Conservation (phyloP, 2,329 filamentous ascomycete species). For the Diaporthe australafricana region DNA sequence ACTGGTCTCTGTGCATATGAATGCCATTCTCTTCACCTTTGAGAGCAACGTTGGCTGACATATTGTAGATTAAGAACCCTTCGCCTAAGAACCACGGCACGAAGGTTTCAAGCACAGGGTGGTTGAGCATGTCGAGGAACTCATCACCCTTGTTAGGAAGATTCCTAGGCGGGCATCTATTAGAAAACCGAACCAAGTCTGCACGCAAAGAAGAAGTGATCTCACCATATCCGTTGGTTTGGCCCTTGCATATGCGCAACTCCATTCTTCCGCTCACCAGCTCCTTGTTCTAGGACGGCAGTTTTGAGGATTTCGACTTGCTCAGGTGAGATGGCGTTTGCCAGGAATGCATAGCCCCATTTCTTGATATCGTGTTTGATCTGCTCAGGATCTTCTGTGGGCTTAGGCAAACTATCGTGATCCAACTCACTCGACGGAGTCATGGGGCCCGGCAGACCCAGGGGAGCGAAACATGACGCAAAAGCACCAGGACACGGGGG, state of each 20-base stretch:
- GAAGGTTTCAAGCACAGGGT: conserved; percentile 12
- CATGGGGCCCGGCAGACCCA: conserved; percentile 2
- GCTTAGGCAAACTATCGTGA: conserved; percentile 8
- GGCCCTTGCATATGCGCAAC: conserved; percentile 15
- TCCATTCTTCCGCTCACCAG: conserved; percentile 10
- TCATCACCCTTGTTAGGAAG: conserved; percentile 26
- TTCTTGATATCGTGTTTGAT: conserved; percentile 16
- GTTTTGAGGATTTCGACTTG: not conserved
- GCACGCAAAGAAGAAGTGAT: not conserved
- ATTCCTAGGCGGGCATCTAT: not conserved
- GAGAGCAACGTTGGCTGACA: conserved; percentile 10
- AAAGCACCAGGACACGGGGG: conserved; percentile 16
- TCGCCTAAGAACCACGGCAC: conserved; percentile 10
- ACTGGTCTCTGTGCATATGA: conserved; percentile 15
- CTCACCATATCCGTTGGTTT: conserved; percentile 18
- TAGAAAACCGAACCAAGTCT: not conserved
- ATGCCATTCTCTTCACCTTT: conserved; percentile 7
- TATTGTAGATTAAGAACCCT: conserved; percentile 18
- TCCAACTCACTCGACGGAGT: not conserved
- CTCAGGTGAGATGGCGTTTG: conserved; percentile 2
- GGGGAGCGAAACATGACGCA: conserved; percentile 9
- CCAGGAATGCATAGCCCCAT: conserved; percentile 13
- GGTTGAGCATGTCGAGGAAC: conserved; percentile 21
- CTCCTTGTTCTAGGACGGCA: conserved; percentile 7
- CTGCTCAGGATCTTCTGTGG: conserved; percentile 10